Conservation (phyloP, 2,329 filamentous ascomycete genomes). For the Cercospora nicotianae region DNA sequence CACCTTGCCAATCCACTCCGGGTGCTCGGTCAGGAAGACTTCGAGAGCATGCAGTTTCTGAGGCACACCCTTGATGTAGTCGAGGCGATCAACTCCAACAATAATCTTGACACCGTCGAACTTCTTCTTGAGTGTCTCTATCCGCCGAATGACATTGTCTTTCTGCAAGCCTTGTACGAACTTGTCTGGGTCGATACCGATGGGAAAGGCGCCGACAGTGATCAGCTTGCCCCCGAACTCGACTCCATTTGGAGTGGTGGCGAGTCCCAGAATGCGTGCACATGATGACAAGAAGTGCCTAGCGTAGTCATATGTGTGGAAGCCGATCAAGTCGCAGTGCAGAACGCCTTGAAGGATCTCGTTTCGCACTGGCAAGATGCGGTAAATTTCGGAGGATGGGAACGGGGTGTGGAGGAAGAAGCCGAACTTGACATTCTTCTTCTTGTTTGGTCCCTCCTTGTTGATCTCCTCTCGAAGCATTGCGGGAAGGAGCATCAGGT, state of each 20-base stretch:
- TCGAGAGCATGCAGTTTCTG: conserved; percentile 96
- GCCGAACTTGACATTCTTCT: conserved; percentile 90
- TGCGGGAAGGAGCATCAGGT: conserved; percentile 92
- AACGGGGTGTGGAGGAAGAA: conserved; percentile 99
- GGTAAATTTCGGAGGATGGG: conserved; percentile 94
- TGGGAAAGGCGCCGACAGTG: conserved; percentile 92
- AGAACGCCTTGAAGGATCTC: conserved; percentile 83
- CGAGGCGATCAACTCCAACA: conserved; percentile 91
- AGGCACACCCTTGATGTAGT: conserved; percentile 98
- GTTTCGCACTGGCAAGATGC: conserved; percentile 89
- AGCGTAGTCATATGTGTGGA: conserved; percentile 99
- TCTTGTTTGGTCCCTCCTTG: conserved; percentile 60
- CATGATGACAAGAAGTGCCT: conserved; percentile 95
- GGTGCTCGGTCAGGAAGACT: conserved; percentile 94
- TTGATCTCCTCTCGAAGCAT: conserved; percentile 87
- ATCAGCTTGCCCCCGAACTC: conserved; percentile 87
- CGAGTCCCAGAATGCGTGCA: conserved; percentile 78
- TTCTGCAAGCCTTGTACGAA: conserved; percentile 87
- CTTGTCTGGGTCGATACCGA: conserved; percentile 96
- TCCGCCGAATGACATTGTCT: conserved; percentile 82
- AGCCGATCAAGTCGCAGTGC: conserved; percentile 92
- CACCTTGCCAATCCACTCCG: conserved; percentile 97
- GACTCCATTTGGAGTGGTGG: conserved; percentile 88
- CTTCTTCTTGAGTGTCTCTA: conserved; percentile 79
- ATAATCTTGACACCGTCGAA: conserved; percentile 96